phyloP scores from a whole-genome alignment of 2,329 filamentous ascomycete species.

The Aspergillus neoniger region DNA sequence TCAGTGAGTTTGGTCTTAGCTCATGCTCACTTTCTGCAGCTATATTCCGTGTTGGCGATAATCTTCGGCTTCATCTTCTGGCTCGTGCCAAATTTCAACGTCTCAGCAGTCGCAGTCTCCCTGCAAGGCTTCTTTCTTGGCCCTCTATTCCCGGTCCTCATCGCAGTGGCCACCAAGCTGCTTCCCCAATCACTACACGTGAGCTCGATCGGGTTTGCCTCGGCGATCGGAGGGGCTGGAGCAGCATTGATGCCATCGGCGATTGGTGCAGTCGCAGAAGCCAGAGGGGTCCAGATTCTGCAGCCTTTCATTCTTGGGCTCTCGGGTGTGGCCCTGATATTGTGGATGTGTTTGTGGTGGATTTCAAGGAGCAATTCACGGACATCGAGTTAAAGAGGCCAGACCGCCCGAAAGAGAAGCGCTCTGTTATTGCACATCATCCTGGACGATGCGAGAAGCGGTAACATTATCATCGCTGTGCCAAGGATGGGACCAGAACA shows the following conservation, averaged over 20 bases:
- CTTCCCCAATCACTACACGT: constrained; percentile 74
- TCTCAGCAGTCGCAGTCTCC: constrained; percentile 69
- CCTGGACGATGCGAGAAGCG: no score
- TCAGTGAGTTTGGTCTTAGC: no score
- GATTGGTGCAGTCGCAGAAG: constrained; percentile 53
- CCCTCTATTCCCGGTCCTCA: constrained; percentile 73
- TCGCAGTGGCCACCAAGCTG: constrained; percentile 73
- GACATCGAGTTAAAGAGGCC: no score
- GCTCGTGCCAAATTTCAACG: constrained; percentile 75
- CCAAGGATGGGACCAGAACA: no score
- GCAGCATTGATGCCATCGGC: constrained; percentile 53
- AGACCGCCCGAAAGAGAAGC: no score
- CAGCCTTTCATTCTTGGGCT: constrained; percentile 55
- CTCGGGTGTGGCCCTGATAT: constrained; percentile 51
- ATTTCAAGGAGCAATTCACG: constrained; percentile 3
- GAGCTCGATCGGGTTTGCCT: constrained; percentile 76
- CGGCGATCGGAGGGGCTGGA: constrained; percentile 74
- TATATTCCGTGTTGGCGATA: constrained; percentile 67
- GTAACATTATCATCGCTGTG: no score
- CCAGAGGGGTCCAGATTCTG: constrained; percentile 60
- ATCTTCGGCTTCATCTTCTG: constrained; percentile 73
- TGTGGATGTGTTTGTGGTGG: constrained; percentile 48
- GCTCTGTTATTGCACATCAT: no score
- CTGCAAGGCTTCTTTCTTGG: constrained; percentile 79
- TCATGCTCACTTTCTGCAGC: constrained; percentile 15